phyloP scores from a whole-genome alignment of 225 moss, liverwort and hornwort genomes.

The Physcomitrellopsis africana region DNA sequence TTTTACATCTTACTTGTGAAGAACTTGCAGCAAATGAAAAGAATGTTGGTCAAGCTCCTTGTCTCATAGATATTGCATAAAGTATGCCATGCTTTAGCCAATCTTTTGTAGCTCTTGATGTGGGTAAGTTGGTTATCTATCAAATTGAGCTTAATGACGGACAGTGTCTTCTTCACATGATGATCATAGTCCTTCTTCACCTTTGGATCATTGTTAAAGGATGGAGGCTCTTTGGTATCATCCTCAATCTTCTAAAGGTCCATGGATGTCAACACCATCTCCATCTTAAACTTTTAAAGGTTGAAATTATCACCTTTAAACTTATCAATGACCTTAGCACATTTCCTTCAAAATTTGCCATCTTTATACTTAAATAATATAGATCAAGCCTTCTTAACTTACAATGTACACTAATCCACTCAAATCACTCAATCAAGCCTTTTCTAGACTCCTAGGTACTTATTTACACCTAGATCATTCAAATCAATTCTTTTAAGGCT shows the following conservation, averaged over 20 bases:
- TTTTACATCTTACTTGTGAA: slow-evolving; percentile 17
- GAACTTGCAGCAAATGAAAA: background rate
- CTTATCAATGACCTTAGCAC: background rate
- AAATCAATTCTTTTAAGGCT: background rate
- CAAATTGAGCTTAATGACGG: slow-evolving; percentile 23
- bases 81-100: too few relatives aligned
- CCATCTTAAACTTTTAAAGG: background rate
- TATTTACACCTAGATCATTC: background rate
- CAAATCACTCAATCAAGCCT: background rate
- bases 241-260: slow-evolving; percentile 25
- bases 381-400: too few relatives aligned
- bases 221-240: slow-evolving; percentile 13
- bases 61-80: slow-evolving; percentile 13
- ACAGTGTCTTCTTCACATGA: background rate
- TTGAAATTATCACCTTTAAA: background rate
- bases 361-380: too few relatives aligned
- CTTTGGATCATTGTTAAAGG: background rate
- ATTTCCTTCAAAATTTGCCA: background rate
- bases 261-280: slow-evolving; percentile 19
- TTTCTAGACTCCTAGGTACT: background rate
- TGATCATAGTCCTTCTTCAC: slow-evolving; percentile 30
- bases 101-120: slow-evolving; percentile 2
- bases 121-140: slow-evolving; percentile 31
- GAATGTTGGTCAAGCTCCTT: background rate
- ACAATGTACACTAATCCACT: too few relatives aligned